Evolutionary conservation across 768 basidiomycete genomes (phyloP), one percentile per base, ranked within the genome.

Genomic region (Mycena floridula): DNA sequence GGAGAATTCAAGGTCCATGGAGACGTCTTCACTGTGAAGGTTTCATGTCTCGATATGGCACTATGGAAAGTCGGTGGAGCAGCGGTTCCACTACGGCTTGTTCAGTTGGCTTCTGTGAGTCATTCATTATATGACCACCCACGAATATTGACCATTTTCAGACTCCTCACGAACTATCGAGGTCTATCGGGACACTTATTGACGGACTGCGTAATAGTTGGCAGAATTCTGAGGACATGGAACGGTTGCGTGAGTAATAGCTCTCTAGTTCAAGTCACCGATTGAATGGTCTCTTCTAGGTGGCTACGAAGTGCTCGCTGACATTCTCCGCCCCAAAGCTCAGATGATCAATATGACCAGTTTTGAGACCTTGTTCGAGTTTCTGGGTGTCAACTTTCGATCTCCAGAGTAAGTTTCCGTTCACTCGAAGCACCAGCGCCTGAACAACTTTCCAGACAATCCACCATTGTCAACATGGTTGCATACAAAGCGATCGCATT

Each of bases 191-290:
- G 3, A 77, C 93, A 22, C 61, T 95, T 18, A 74, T 79, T 7
- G 90, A 94, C 53, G 79, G 85, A 2, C 59, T 96, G 37, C 79
- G 79, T 50, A 83, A 86, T 52, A 88, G 80, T 53, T 97, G 94
- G 94, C 79, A 89, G 54, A 91, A 90, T 55, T 93, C 89, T 26
- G 93, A 94, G 57, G 94, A 96, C 53, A 91, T 94, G 84, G 93
- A 95, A 57, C 72, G 84, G 25, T 64, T 92, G 43, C 80, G 91
- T 92, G 53, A 55, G 85, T 70, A 11, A 3, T n/a, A 35, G 15
- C 25, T 5, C 39, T 5, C 27, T 32, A 37, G 2, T 28, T 27
- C 16, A 41, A 5, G n/a, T 21, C n/a, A n/a, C n/a, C n/a, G n/a
- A n/a, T n/a, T n/a, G n/a, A n/a, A n/a, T n/a, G n/a, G 40, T 44